Conservation (phyloP, 2,329 filamentous ascomycete genomes). For the Mycosphaerella arachidis region DNA sequence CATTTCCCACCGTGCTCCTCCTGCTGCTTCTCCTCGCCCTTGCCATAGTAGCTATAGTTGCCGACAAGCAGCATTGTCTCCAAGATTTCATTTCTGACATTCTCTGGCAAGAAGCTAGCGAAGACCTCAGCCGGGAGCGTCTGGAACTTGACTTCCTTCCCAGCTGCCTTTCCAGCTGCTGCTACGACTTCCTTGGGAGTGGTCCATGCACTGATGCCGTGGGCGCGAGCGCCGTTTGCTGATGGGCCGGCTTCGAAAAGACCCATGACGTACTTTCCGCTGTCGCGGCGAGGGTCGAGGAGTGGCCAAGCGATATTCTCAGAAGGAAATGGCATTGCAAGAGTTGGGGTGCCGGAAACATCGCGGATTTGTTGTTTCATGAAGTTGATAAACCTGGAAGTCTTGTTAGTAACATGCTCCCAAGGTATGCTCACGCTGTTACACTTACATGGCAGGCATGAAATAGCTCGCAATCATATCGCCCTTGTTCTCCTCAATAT, state of each 20-base stretch:
- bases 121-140: constrained; percentile 25
- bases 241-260: constrained; percentile 25
- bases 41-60: constrained; percentile 27
- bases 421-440: too few species aligned
- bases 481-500: constrained; percentile 27
- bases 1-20: constrained; percentile 22
- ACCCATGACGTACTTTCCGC: constrained; percentile 29
- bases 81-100: constrained; percentile 25
- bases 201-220: constrained; percentile 27
- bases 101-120: constrained; percentile 22
- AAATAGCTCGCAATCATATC: constrained; percentile 24
- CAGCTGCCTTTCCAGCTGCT: constrained; percentile 19
- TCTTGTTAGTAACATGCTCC: neutral
- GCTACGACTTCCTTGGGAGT: constrained; percentile 27
- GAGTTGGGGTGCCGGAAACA: constrained; percentile 19
- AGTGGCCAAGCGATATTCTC: constrained; percentile 27
- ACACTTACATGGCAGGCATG: constrained; percentile 21
- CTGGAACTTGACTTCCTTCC: constrained; percentile 25
- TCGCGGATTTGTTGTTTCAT: constrained; percentile 18
- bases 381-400: constrained; percentile 14
- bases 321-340: constrained; percentile 24
- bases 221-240: constrained; percentile 25
- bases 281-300: constrained; percentile 25
- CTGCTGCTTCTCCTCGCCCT: constrained; percentile 27
- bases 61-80: constrained; percentile 30